Evolutionary conservation across 305 asterid species (phyloP), one percentile per base, ranked within the genome.

Genomic region (Solanum hybrid): DNA sequence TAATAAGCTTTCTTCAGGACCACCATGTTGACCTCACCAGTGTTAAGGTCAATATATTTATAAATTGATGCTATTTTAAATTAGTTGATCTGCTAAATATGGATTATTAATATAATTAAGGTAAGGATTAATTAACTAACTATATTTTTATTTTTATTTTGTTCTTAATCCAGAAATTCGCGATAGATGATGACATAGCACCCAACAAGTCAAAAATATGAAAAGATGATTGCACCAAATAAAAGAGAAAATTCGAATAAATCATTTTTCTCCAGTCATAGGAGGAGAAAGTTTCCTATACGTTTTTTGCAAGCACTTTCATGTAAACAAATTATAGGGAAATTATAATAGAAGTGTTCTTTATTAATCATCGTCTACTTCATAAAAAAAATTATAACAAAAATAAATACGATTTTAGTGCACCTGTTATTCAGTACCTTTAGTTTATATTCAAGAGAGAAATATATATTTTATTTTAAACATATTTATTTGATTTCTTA

Each of bases 1-100:
- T 92, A 88, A 79, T 89, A 37, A 64, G 82, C 46, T 94, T 94
- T 90, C 91, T 94, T n/a, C 90, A 91, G 76, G 92, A 94, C 85
- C 91, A 92, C 86, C 89, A 88, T 73, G 88, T 92, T 29, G 93
- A 94, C 79, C 78, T 92, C 51, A 87, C 38, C n/a, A 81, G 89
- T 89, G 93, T 94, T 26, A 90, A 93, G 96, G 96, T 94, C 76
- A 11, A 8, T 11, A 66, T 5, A 71, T 4, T 37, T n/a, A 86
- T 26, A 10, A 17, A 36, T 12, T 11, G 4, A 51, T 85, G 88
- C 32, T 60, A 60, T 9, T 16, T 84, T 84, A 46, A 46, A 29
- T 46, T 46, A 16, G 40, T 84, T 84, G 36, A 51, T 84, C 7
- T 31, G 4, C 22, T 14, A 81, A 26, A 4, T 80, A 7, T 27